phyloP scores from a whole-genome alignment of 2,329 filamentous ascomycete species.

The Rhytidhysteron rufulum region DNA sequence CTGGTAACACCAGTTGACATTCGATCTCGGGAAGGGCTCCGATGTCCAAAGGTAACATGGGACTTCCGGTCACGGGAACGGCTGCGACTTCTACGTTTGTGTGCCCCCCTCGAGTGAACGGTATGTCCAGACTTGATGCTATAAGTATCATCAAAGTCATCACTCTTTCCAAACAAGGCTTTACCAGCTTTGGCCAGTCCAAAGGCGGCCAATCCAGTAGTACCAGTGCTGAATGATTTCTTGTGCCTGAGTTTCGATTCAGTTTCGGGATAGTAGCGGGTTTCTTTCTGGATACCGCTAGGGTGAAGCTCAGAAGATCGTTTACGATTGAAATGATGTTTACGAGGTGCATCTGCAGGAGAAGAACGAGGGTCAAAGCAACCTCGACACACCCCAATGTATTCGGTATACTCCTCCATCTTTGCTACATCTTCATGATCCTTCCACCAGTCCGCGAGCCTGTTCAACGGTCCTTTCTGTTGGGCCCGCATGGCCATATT shows the following conservation, averaged over 20 bases:
- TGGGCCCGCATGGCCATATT: slow-evolving; percentile 46
- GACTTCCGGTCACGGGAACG: slow-evolving; percentile 40
- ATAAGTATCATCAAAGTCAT: slow-evolving; percentile 59
- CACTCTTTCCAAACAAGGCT: slow-evolving; percentile 47
- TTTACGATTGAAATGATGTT: slow-evolving; percentile 53
- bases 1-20: slow-evolving; percentile 31
- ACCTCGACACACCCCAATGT: slow-evolving; percentile 61
- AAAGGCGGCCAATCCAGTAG: slow-evolving; percentile 52
- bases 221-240: slow-evolving; percentile 48
- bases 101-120: slow-evolving; percentile 23
- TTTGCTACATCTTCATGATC: slow-evolving; percentile 61
- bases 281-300: slow-evolving; percentile 56
- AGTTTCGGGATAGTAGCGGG: slow-evolving; percentile 31
- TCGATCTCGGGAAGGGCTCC: slow-evolving; percentile 35
- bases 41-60: slow-evolving; percentile 36
- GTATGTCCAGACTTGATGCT: slow-evolving; percentile 53
- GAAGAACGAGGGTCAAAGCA: slow-evolving; percentile 61
- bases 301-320: slow-evolving; percentile 43
- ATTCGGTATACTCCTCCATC: slow-evolving; percentile 66
- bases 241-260: slow-evolving; percentile 35
- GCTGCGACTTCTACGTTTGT: slow-evolving; percentile 32
- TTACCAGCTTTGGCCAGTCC: slow-evolving; percentile 51
- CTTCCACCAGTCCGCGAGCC: slow-evolving; percentile 59
- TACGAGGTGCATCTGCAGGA: slow-evolving; percentile 55
- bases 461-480: slow-evolving; percentile 54